Evolutionary conservation across 768 basidiomycete species (phyloP), one percentile per base, ranked within the genome.

Genomic region (Collybiopsis luxurians): DNA sequence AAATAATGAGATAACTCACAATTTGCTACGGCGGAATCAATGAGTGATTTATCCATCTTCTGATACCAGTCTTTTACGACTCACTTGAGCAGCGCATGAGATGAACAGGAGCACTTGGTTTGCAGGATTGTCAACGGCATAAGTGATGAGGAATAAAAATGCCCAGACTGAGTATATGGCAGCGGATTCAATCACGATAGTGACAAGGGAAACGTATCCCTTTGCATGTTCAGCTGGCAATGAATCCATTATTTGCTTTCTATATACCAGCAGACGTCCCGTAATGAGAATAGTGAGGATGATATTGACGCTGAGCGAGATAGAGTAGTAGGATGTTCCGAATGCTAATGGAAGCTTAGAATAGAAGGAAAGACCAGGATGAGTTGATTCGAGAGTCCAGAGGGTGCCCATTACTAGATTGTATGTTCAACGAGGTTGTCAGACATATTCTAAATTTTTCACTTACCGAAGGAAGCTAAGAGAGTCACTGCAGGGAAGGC

Each of bases 1-100:
- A 73, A 34, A 75, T 75, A 30, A 78, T 78, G 31, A 78, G 68
- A 46, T 76, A 70, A 12, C 73, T 73, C 2, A 75, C 72, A 24
- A 77, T 69, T 63, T 69, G 66, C 67, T 70, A 47, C 28, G 10
- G 19, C 19, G 13, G 4, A 45, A 9, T 30, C 19, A 15, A 7
- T 50, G 17, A 36, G 31, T 34, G 31, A 5, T n/a, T 17, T 21
- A 13, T 36, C n/a, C 9, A 30, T 10, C 31, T 1, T 28, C 12
- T 6, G n/a, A 31, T 9, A n/a, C 2, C 13, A 31, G 34, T 6
- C 10, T 12, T 6, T n/a, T 15, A 30, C 15, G 15, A 30, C 34
- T 24, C 21, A 57, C 56, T 38, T 57, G 56, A 10, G 42, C 36
- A 2, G 45, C 47, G 15, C 46, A 49, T 30, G 51, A 39, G 15